phyloP scores from a whole-genome alignment of 225 moss, liverwort and hornwort species.

The Marchantia polymorpha region DNA sequence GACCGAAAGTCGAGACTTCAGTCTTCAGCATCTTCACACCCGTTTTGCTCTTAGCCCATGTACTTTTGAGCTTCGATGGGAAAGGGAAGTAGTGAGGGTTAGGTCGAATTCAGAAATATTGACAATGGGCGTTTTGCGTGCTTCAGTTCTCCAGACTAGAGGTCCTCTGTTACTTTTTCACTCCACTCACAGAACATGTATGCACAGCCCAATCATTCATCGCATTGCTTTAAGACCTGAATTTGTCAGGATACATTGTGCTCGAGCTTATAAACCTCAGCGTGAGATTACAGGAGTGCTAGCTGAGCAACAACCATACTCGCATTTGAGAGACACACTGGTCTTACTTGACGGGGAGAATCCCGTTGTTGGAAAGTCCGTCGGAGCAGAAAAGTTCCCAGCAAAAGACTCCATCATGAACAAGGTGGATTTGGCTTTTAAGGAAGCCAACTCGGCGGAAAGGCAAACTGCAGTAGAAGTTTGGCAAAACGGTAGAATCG shows the following conservation, averaged over 20 bases:
- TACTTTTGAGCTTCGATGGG: conserved; percentile 6
- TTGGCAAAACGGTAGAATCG: conserved; percentile 6
- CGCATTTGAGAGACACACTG: conserved; percentile 23
- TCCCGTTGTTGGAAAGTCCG: neutral
- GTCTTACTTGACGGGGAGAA: conserved; percentile 23
- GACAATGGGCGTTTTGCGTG: conserved; percentile 30
- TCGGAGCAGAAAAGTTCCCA: conserved; percentile 26
- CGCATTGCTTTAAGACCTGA: conserved; percentile 15
- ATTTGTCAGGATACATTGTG: conserved; percentile 7
- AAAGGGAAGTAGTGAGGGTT: conserved; percentile 1
- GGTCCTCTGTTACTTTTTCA: conserved; percentile 8
- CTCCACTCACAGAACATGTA: conserved; percentile 3
- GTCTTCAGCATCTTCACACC: conserved; percentile 20
- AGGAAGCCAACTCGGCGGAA: conserved; percentile 24
- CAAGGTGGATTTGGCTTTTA: conserved; percentile 25
- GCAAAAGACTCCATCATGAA: conserved; percentile 21
- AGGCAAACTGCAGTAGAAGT: conserved; percentile 16
- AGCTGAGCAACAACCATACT: conserved; percentile 29
- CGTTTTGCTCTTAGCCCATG: conserved; percentile 3
- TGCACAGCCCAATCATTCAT: conserved; percentile 10
- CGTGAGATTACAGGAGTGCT: conserved; percentile 45
- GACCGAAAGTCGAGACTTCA: conserved; percentile 16
- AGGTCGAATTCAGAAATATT: conserved; percentile 1
- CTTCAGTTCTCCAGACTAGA: conserved; percentile 18
- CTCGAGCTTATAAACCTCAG: conserved; percentile 40